Base-by-base conservation (phyloP, 2,329 filamentous ascomycete genomes). In the Xylaria arbuscula region DNA sequence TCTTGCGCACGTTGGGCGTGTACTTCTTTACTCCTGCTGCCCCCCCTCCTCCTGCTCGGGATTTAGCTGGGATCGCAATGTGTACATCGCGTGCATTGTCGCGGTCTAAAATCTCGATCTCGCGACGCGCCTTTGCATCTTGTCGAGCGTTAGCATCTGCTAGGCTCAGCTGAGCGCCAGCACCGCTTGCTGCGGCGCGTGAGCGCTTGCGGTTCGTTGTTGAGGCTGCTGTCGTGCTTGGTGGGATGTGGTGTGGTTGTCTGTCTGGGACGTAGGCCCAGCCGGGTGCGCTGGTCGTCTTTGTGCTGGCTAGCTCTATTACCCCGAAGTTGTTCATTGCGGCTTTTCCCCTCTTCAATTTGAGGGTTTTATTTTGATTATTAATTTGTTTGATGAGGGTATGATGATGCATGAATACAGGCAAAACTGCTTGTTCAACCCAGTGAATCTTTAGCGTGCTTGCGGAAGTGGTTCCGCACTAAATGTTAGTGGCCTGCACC, bases 221-320 rank as follows among this genome's bases (percentile, higher is more conserved):
- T 51, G 73, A 47, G 57, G 65, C 11, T 65, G 34, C 0, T 51
- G 69, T 22, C n/a, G 64, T 34, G 58, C 19, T 19, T 67, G 85
- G 84, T 61, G 84, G 78, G 59, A 83, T 79, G 72, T 86, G 85
- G 10, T 48, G 60, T 9, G 19, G 85, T 64, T 79, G 86, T 78
- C 87, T 90, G 77, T 97, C 93, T 36, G 94, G 90, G 1, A 98
- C 93, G 78, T 97, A 97, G 13, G 93, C 93, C 92, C 94, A 98
- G 76, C 95, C 95, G 0, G 95, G 94, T 0, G 93, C 92, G 53
- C 87, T 84, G 53, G 88, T 88, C 17, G 89, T 89, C 69, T 89
- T 89, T 34, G 89, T 84, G 76, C 88, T 89, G 42, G 93, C 92
- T 66, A 98, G 84, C 74, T 97, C 91, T 80, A 97, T 90, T 75